Evolutionary conservation across 2,329 filamentous ascomycete genomes (phyloP), one percentile per base, ranked within the genome.

Genomic region (Ceratocystis harringtonii): DNA sequence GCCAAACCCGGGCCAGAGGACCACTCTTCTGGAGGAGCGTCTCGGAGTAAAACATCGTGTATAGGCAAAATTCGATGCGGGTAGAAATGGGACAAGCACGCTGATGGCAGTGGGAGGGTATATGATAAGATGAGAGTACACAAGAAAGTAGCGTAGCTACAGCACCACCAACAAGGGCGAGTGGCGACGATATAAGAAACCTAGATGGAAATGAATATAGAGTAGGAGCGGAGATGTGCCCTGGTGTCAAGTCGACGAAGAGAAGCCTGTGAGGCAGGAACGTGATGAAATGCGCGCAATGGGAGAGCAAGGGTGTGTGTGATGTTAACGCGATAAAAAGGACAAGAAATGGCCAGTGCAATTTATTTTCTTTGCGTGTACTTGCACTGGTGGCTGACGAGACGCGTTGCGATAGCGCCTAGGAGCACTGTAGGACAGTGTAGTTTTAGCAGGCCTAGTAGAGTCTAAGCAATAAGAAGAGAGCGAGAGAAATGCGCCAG

Each of bases 1-100:
- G 84, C 94, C 94, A 99, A 78, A 97, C 92, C 74, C 91, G 90
- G 77, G 94, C 94, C 80, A 99, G 78, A 73, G 94, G 92, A 80
- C 94, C 94, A 71, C 90, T 96, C 86, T 96, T 96, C 75, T 92
- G 91, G 72, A 99, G 84, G 67, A 99, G 84, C 65, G 90, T 91
- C 80, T 96, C 91, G 64, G 94, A 96, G 76, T 96, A 97, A 78
- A 99, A 99, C 94, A 99, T 99, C 74, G 73, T 78, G 77, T 66
- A 69, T 70, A 68, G 68, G 71, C 36, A 41, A 15, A 6, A 58
- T 58, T 3, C 12, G 32, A 45, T 17, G 8, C 45, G 8, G 43
- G 6, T 41, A 52, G 52, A 43, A 50, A 28, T 22, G 15, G 61
- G 25, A 2, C n/a, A 17, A 32, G 19, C 17, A 41, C 36, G 12